These are phyloP conservation scores for Ogataea pilisensis DNA, from an alignment of 805 yeast species.

Conservation along the genomic window DNA sequence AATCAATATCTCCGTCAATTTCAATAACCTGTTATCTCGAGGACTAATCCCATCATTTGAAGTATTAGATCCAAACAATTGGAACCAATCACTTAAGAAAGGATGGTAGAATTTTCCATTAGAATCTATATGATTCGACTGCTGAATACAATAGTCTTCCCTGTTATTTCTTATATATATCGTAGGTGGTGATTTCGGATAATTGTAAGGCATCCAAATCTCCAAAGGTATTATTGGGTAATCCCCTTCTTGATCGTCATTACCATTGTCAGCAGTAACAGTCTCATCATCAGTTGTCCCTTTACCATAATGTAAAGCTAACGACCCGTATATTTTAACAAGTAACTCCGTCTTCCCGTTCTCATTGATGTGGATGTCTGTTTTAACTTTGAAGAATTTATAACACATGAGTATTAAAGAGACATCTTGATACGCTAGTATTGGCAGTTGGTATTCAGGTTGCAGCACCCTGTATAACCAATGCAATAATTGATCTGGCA, in stretches of 20 bases:
- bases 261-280: conserved; percentile 12
- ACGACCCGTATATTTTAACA: conserved; percentile 58
- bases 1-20: conserved; percentile 17
- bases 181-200: conserved; percentile 68
- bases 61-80: conserved; percentile 12
- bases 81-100: conserved; percentile 53
- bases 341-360: conserved; percentile 57
- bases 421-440: conserved; percentile 58
- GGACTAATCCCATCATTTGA: conserved; percentile 25
- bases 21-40: conserved; percentile 25
- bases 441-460: conserved; percentile 58
- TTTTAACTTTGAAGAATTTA: conserved; percentile 59
- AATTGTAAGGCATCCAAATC: conserved; percentile 72
- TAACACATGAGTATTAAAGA: conserved; percentile 48
- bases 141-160: conserved; percentile 41
- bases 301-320: no score
- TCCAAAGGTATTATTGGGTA: conserved; percentile 48
- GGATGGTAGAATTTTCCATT: conserved; percentile 75
- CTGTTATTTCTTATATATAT: conserved; percentile 53
- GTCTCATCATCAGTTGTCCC: no score
- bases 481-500: conserved; percentile 40
- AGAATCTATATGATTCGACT: conserved; percentile 64
- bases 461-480: conserved; percentile 58
- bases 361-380: conserved; percentile 56
- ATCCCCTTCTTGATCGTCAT: conserved; percentile 22